Conservation (phyloP, 106 monocot species). For the Acanthochlamys bracteata region DNA sequence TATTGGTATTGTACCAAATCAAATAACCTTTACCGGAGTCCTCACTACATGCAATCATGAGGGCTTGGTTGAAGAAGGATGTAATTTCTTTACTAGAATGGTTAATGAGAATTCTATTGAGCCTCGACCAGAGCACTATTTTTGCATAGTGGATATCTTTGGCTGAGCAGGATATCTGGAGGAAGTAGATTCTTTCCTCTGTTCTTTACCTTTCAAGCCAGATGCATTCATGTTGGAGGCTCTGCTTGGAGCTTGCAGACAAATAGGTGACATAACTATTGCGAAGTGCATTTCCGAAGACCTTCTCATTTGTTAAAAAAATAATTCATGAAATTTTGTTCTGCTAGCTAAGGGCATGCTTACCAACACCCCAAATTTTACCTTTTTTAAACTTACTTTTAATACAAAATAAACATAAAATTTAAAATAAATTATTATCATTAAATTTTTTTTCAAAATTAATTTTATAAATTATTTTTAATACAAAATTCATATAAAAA, state of each 20-base stretch:
- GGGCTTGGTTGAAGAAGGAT: slow-evolving; percentile 17
- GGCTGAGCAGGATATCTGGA: slow-evolving; percentile 17
- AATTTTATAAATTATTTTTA: no score
- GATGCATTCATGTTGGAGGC: slow-evolving; percentile 10
- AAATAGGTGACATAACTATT: slow-evolving; percentile 5
- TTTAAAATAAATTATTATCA: no score
- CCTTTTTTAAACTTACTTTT: no score
- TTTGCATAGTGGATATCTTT: slow-evolving; percentile 16
- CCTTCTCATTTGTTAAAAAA: not conserved
- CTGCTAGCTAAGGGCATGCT: slow-evolving; percentile 21
- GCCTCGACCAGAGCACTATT: slow-evolving; percentile 26
- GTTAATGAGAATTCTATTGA: slow-evolving; percentile 11
- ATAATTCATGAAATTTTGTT: slow-evolving; percentile 15
- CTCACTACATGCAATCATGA: slow-evolving; percentile 22
- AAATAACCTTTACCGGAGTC: slow-evolving; percentile 18
- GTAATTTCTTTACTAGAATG: slow-evolving; percentile 15
- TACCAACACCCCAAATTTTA: no score
- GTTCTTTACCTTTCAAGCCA: slow-evolving; percentile 13
- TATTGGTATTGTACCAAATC: not conserved
- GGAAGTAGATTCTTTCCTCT: slow-evolving; percentile 14
- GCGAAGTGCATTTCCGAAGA: slow-evolving; percentile 7
- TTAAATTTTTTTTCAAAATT: no score
- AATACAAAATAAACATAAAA: no score
- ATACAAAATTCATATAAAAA: no score
- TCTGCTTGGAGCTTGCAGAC: slow-evolving; percentile 21